A percentile compares a stretch with the other conserved stretches of the same genome.
These are phyloP conservation scores for Hypoxylon subgilvum DNA, from an alignment of 495 filamentous ascomycete species.

Conservation along the genomic window DNA sequence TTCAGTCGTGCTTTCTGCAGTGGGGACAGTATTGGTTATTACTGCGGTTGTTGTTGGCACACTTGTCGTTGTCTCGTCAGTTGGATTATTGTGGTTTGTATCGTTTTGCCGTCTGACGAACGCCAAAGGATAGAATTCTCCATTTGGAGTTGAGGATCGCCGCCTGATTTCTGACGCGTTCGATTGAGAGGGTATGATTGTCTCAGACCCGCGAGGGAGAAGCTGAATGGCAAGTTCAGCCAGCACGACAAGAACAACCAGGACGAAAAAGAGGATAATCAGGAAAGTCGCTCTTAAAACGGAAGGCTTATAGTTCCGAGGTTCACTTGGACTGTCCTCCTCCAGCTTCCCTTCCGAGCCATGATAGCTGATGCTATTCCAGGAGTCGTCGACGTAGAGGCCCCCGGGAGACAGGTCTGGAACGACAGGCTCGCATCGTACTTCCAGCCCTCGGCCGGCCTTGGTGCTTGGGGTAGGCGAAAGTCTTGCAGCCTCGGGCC, in stretches of 20 bases:
- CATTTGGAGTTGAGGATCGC: neutral
- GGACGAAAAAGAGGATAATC: constrained; percentile 6
- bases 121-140: neutral
- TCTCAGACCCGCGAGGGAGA: constrained; percentile 25
- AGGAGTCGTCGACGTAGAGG: constrained; percentile 26
- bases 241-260: constrained; percentile 23
- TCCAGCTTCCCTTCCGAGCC: constrained; percentile 30
- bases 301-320: constrained; percentile 32
- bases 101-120: constrained; percentile 23
- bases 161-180: constrained; percentile 17
- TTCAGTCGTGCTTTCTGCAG: neutral
- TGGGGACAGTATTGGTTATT: neutral
- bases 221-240: constrained; percentile 33
- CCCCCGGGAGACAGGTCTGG: constrained; percentile 14
- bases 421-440: constrained; percentile 2
- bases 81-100: neutral
- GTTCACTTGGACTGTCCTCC: constrained; percentile 1
- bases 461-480: constrained; percentile 24
- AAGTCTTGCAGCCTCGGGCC: constrained; percentile 16
- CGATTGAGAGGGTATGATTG: neutral
- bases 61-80: neutral
- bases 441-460: constrained; percentile 34
- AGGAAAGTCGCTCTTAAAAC: constrained; percentile 23
- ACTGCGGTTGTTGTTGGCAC: neutral
- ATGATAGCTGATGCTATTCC: constrained; percentile 22